Percentiles rank a stretch among this genome's conserved stretches.
phyloP scores from a whole-genome alignment of 1,139 yeast genomes.

The Arxiozyma bovina region DNA sequence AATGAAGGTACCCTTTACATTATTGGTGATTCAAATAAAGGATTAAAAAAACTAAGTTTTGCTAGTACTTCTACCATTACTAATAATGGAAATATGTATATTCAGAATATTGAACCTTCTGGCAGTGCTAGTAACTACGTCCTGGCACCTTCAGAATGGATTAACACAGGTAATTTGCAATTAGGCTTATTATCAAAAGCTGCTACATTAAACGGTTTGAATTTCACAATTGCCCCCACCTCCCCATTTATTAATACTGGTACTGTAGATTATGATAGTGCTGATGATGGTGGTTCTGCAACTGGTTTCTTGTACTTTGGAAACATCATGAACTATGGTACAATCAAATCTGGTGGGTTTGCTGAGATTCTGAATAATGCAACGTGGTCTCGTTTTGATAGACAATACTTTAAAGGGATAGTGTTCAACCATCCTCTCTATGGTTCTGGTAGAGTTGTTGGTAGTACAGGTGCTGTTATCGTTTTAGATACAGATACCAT shows the following conservation, averaged over 20 bases:
- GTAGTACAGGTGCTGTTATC: neutral
- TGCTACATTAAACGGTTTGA: neutral
- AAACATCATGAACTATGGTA: neutral
- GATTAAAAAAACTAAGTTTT: neutral
- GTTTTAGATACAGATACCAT: neutral
- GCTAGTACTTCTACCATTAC: neutral
- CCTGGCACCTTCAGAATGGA: neutral
- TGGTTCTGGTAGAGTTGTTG: neutral
- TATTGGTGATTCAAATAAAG: neutral
- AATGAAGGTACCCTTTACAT: neutral
- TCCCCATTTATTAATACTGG: neutral
- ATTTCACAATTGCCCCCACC: constrained; percentile 1
- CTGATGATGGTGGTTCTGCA: neutral
- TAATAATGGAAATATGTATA: neutral
- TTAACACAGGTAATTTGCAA: neutral
- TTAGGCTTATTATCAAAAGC: neutral
- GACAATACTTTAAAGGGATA: neutral
- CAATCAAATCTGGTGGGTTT: neutral
- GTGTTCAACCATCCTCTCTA: neutral
- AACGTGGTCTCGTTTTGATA: neutral
- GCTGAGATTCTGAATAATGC: neutral
- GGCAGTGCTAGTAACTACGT: constrained; percentile 1
- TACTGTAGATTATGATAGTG: constrained; percentile 1
- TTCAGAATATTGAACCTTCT: neutral
- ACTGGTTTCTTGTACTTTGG: constrained; percentile 2